phyloP scores from a whole-genome alignment of 495 filamentous ascomycete genomes.

The Talaromyces proteolyticus region DNA sequence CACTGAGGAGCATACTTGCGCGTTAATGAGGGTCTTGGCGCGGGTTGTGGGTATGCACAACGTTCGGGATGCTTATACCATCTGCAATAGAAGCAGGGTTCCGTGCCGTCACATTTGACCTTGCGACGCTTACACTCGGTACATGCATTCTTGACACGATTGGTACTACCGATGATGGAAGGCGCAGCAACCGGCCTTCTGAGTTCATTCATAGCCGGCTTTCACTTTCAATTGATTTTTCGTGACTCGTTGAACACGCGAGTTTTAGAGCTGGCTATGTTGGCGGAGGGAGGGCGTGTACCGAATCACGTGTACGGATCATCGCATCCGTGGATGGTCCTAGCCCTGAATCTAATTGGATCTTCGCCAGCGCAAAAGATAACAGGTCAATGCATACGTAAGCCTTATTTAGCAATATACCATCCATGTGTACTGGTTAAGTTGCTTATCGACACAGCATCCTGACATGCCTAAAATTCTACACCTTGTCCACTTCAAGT shows the following conservation, averaged over 20 bases:
- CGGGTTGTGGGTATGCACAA: not conserved
- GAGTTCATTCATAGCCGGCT: not conserved
- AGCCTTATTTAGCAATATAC: not conserved
- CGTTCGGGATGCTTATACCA: not conserved
- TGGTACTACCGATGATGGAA: not conserved
- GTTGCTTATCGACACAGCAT: not conserved
- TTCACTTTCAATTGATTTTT: not conserved
- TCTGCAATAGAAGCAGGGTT: slow-evolving; percentile 19
- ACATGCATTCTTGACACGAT: slow-evolving; percentile 7
- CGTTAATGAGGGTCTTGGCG: not conserved
- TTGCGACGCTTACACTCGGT: slow-evolving; percentile 18
- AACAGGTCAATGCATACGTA: too few species aligned
- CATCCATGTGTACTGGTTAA: not conserved
- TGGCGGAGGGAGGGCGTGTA: not conserved
- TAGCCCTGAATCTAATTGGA: not conserved
- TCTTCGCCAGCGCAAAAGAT: too few species aligned
- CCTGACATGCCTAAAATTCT: not conserved
- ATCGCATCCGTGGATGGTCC: not conserved
- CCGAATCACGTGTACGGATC: not conserved
- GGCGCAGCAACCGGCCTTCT: not conserved
- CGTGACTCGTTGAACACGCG: not conserved
- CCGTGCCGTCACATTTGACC: slow-evolving; percentile 18
- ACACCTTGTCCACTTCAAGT: not conserved
- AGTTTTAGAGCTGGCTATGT: not conserved
- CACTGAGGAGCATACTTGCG: not conserved